Conservation (phyloP, 495 filamentous ascomycete genomes). For the Physcia stellaris region DNA sequence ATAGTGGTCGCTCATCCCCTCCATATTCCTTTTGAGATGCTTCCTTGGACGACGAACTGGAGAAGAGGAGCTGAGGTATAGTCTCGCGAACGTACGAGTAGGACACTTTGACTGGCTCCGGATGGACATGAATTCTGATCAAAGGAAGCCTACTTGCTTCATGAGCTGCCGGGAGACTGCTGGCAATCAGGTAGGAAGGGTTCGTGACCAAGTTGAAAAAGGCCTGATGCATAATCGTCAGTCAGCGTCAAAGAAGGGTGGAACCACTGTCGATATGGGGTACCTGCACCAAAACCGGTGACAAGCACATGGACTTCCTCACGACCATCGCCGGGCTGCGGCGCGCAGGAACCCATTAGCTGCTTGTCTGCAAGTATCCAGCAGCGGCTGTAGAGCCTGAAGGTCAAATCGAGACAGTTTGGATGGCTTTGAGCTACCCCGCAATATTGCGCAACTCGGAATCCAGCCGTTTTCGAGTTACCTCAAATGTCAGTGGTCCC, state of each 20-base stretch:
- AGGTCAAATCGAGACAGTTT: too few species aligned
- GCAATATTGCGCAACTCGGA: too few species aligned
- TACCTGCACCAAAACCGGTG: slow-evolving; percentile 60
- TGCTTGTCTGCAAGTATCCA: too few species aligned
- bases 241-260: slow-evolving; percentile 7
- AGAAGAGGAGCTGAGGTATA: slow-evolving; percentile 42
- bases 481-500: too few species aligned
- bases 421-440: too few species aligned
- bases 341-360: too few species aligned
- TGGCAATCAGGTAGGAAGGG: slow-evolving; percentile 56
- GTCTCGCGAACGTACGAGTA: slow-evolving; percentile 49
- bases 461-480: too few species aligned
- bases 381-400: too few species aligned
- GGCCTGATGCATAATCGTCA: slow-evolving; percentile 31
- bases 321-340: not conserved
- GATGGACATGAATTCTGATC: slow-evolving; percentile 53
- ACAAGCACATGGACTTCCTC: slow-evolving; percentile 53
- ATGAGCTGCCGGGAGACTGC: slow-evolving; percentile 25
- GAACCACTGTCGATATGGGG: slow-evolving; percentile 5
- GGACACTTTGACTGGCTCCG: slow-evolving; percentile 50
- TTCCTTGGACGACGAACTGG: slow-evolving; percentile 8
- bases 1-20: slow-evolving; percentile 27
- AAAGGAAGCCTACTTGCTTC: slow-evolving; percentile 27
- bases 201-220: slow-evolving; percentile 57
- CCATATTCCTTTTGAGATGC: not conserved